A percentile compares a stretch with the other conserved stretches of the same genome.
phyloP scores from a whole-genome alignment of 176 grass and related monocot genomes.

The Stipa capillata region DNA sequence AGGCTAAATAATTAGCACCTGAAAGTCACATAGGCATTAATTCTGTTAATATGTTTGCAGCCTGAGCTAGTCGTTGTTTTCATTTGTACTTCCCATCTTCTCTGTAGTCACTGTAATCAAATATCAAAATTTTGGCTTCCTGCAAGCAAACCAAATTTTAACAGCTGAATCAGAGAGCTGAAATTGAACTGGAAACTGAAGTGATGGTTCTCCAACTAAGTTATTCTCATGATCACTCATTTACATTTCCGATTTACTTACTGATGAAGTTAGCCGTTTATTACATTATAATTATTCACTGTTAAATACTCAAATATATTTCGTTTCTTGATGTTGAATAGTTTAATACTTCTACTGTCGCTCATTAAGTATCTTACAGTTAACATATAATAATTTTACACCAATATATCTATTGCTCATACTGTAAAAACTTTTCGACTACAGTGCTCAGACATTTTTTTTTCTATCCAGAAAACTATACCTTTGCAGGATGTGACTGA shows the following conservation, averaged over 20 bases:
- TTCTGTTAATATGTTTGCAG: background rate
- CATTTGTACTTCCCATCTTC: background rate
- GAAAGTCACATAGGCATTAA: background rate
- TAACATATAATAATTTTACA: background rate
- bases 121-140: background rate
- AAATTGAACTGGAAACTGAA: constrained; percentile 2
- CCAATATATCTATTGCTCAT: background rate
- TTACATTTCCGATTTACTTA: background rate
- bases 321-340: background rate
- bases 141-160: background rate
- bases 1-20: background rate
- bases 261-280: background rate
- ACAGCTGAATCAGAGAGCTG: background rate
- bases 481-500: constrained; percentile 66
- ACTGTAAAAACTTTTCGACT: background rate
- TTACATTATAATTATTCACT: constrained; percentile 13
- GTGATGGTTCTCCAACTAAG: background rate
- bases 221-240: background rate
- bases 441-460: constrained; percentile 9
- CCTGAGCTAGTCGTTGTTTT: background rate
- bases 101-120: background rate
- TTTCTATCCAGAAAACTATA: constrained; percentile 77
- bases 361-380: background rate
- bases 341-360: background rate
- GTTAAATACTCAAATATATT: background rate